Percentiles rank a stretch among this genome's conserved stretches.
phyloP scores from a whole-genome alignment of 805 yeast genomes.

The Metschnikowia drakensbergensis region DNA sequence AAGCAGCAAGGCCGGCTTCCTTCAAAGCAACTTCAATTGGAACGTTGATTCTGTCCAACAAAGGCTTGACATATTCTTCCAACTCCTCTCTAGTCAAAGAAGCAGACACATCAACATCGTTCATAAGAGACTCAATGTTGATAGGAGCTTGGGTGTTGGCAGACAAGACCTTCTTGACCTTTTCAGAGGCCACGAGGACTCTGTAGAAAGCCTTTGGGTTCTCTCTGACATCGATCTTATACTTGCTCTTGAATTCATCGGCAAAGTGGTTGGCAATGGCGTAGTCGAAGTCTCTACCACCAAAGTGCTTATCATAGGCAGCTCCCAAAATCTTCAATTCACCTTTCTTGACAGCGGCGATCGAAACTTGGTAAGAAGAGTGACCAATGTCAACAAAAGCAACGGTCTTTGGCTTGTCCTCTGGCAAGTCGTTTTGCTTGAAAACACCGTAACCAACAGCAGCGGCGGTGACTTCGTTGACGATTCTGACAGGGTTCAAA shows the following conservation, averaged over 20 bases:
- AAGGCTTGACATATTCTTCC: conserved; percentile 83
- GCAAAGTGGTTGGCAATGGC: conserved; percentile 96
- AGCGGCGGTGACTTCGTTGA: conserved; percentile 97
- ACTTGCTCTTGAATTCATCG: conserved; percentile 83
- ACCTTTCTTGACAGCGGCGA: conserved; percentile 92
- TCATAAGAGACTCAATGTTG: conserved; percentile 93
- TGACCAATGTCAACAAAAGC: conserved; percentile 97
- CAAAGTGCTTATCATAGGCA: conserved; percentile 92
- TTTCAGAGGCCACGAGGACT: conserved; percentile 87
- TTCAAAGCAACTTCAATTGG: conserved; percentile 82
- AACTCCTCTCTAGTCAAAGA: conserved; percentile 86
- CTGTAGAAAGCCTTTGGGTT: conserved; percentile 96
- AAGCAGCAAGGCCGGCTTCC: conserved; percentile 68
- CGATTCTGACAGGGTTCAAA: conserved; percentile 95
- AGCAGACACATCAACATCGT: conserved; percentile 93
- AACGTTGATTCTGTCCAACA: conserved; percentile 65
- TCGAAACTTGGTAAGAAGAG: conserved; percentile 85
- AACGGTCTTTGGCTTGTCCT: conserved; percentile 83
- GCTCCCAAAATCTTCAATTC: conserved; percentile 91
- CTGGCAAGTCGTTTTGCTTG: conserved; percentile 89
- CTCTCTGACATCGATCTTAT: conserved; percentile 86
- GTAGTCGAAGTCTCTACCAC: conserved; percentile 95
- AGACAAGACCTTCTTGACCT: conserved; percentile 90
- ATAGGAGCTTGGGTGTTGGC: conserved; percentile 95
- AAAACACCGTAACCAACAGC: conserved; percentile 99